Percentiles rank a stretch among this genome's conserved stretches.
Evolutionary conservation across 306 rosid species (phyloP).

Genomic region (Erythrophleum fordii): DNA sequence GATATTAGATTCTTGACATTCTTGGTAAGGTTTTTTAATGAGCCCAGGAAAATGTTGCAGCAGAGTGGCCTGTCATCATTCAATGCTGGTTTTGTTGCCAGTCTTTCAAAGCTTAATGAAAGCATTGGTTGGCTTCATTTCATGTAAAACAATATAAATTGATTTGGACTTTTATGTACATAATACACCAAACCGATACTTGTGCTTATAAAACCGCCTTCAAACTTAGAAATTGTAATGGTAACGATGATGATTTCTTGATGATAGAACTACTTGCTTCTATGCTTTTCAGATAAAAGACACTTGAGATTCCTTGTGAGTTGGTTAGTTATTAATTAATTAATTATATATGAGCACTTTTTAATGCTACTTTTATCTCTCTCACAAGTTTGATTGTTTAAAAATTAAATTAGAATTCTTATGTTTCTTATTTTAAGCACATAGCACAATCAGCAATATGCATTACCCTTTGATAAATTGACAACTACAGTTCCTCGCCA

Average conservation of each 20-base stretch:
- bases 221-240: neutral
- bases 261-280: neutral
- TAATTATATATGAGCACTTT: neutral
- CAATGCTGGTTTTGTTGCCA: conserved; percentile 6
- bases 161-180: neutral
- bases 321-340: conserved; percentile 1
- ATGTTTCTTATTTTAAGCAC: too few relatives aligned
- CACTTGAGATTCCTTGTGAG: neutral
- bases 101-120: neutral
- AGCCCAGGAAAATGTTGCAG: conserved; percentile 22
- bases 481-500: conserved; percentile 6
- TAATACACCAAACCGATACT: neutral
- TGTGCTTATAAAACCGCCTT: neutral
- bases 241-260: neutral
- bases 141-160: neutral
- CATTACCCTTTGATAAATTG: neutral
- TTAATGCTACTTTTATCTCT: neutral
- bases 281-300: neutral
- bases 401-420: too few relatives aligned
- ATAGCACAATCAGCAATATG: neutral
- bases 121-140: neutral
- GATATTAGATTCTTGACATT: conserved; percentile 78
- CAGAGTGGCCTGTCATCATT: conserved; percentile 12
- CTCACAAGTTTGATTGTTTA: too few relatives aligned
- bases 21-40: conserved; percentile 59